Percentiles rank a stretch among this genome's conserved stretches.
phyloP scores from a whole-genome alignment of 257 asterid species.

The Capsicum baccatum region DNA sequence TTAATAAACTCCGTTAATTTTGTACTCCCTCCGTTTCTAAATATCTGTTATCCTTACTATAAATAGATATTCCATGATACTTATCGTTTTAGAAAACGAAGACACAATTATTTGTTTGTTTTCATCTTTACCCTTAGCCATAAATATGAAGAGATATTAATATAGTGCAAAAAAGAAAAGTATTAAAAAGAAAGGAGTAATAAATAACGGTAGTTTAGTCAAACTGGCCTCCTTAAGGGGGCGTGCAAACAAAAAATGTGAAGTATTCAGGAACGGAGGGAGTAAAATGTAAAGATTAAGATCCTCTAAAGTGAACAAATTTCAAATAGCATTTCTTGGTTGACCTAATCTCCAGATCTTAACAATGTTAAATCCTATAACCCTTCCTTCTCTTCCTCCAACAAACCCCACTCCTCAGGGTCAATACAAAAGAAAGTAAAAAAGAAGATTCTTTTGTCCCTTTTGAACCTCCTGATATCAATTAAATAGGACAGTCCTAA shows the following conservation, averaged over 20 bases:
- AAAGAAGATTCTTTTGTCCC: background rate
- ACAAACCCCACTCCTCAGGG: background rate
- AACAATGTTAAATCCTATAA: background rate
- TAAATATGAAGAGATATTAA: too few species aligned
- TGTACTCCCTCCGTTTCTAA: background rate
- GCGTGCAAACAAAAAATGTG: too few species aligned
- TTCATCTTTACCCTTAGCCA: too few species aligned
- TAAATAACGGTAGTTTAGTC: too few species aligned
- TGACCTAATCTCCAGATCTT: conserved; percentile 6
- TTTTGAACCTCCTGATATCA: conserved; percentile 21
- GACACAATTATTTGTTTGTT: too few species aligned
- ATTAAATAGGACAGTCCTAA: conserved; percentile 10
- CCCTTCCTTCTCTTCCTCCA: conserved; percentile 13
- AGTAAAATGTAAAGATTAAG: background rate
- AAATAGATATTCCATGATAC: too few species aligned
- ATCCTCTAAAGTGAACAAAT: background rate
- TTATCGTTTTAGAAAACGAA: too few species aligned
- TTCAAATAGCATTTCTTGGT: conserved; percentile 20
- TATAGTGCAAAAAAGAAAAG: too few species aligned
- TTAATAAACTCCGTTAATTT: background rate
- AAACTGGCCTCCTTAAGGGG: too few species aligned
- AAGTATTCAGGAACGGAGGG: too few species aligned
- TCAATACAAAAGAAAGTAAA: background rate
- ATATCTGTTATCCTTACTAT: too few species aligned
- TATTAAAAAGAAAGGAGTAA: too few species aligned